A percentile compares a stretch with the other conserved stretches of the same genome.
phyloP scores from a whole-genome alignment of 106 monocot genomes.

The Gastrodia elata region DNA sequence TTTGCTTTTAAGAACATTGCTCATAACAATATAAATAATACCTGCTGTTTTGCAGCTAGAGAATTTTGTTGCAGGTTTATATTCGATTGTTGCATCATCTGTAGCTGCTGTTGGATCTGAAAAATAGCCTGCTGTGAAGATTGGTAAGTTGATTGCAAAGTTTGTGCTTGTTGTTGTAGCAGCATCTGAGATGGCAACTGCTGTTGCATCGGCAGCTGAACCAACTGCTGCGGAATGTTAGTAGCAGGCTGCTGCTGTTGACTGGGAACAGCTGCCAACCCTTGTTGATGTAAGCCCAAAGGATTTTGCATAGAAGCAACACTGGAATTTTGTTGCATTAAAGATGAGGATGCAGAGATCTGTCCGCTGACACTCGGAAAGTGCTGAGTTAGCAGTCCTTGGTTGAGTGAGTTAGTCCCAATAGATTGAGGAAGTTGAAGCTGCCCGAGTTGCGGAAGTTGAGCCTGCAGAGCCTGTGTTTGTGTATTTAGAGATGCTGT shows the following conservation, averaged over 20 bases:
- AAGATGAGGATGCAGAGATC: constrained; percentile 34
- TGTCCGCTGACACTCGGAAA: constrained; percentile 37
- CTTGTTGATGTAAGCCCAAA: constrained; percentile 26
- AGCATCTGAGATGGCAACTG: constrained; percentile 47
- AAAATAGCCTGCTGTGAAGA: constrained; percentile 74
- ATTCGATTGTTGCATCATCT: constrained; percentile 64
- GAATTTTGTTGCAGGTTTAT: constrained; percentile 18
- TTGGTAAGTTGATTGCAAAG: constrained; percentile 71
- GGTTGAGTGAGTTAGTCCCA: constrained; percentile 20
- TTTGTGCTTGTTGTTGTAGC: constrained; percentile 72
- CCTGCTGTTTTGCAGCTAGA: constrained; percentile 59
- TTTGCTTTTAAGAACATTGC: too few species aligned
- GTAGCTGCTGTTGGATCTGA: constrained; percentile 78
- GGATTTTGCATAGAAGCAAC: constrained; percentile 25
- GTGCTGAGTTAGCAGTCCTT: constrained; percentile 27
- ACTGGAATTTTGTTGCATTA: constrained; percentile 33
- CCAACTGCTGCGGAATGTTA: constrained; percentile 34
- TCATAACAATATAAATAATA: constrained; percentile 11
- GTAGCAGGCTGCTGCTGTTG: constrained; percentile 47
- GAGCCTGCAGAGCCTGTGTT: constrained; percentile 31
- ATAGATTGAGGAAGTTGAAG: constrained; percentile 45
- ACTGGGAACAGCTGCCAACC: constrained; percentile 19
- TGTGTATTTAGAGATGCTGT: constrained; percentile 29
- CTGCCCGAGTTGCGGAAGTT: constrained; percentile 40
- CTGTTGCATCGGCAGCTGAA: constrained; percentile 47